Evolutionary conservation across 306 rosid genomes (phyloP), one percentile per base, ranked within the genome.

Genomic region (Delonix regia): DNA sequence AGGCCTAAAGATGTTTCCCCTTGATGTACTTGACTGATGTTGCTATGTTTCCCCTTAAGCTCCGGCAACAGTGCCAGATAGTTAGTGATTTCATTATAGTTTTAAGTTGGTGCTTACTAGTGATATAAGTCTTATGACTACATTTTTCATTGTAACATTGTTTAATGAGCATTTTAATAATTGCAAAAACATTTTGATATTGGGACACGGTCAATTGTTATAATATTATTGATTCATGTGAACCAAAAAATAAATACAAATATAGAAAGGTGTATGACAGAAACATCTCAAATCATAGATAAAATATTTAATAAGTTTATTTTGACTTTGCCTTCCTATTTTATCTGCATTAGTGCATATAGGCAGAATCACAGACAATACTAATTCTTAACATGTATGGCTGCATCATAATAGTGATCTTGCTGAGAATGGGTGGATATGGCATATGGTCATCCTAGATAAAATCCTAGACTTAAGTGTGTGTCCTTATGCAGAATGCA

Each of bases 361-460:
- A 21, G 25, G 60, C 41, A 21, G 60, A 69, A 36, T 24, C 47
- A 6, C 34, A 41, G 64, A 10, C 27, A 7, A 38, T 42, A 24
- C 41, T 30, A 25, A 67, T 34, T 65, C 38, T 14, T 39, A 39
- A 73, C 42, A 34, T 71, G 39, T 71, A 19, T 44, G 76, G 42
- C 65, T 56, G 49, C 71, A 27, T 63, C 28, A 70, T 48, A 45
- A 34, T 71, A 28, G 52, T 75, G 71, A 34, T 36, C 45, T 25
- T 52, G 67, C 12, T 61, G 67, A 69, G n/a, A 62, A 63, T 21
- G 61, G 24, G n/a, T 65, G 18, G 51, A 27, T 11, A 57, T 47
- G 83, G 68, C 52, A 61, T 52, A 15, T 62, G 34, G 36, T 57
- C 48, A 34, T 70, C 36, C 69, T 64, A 41, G 30, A 73, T 45